These are phyloP conservation scores for Arctium minus DNA, from an alignment of 129 eudicot species.

Conservation along the genomic window DNA sequence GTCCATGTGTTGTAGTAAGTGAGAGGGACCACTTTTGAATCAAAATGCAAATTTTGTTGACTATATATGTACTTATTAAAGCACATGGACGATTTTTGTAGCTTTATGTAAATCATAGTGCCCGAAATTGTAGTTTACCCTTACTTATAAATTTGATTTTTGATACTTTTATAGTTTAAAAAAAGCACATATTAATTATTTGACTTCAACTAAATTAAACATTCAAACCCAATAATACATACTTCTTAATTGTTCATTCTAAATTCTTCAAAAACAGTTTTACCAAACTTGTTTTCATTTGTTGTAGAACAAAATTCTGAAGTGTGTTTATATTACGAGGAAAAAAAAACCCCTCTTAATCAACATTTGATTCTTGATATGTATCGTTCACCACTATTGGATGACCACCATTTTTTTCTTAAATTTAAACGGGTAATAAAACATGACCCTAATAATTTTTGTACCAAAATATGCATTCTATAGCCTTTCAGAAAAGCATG, in stretches of 20 bases:
- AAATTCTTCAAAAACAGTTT: no score
- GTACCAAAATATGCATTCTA: no score
- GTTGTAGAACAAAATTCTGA: neutral
- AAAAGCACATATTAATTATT: no score
- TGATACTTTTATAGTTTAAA: neutral
- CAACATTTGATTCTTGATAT: neutral
- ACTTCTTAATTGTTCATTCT: neutral
- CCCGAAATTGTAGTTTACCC: neutral
- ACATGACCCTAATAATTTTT: no score
- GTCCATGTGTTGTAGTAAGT: neutral
- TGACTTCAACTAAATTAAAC: neutral
- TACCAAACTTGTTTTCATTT: neutral
- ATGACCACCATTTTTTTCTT: neutral
- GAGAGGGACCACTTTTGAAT: neutral
- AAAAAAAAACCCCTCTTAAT: no score
- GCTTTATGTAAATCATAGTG: neutral
- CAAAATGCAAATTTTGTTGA: neutral
- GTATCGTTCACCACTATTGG: neutral
- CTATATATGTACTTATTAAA: neutral
- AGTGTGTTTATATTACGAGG: no score
- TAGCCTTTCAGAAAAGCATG: neutral
- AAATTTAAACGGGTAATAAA: no score
- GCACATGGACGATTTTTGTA: neutral
- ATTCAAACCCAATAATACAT: neutral
- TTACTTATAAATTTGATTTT: no score